A percentile compares a stretch with the other conserved stretches of the same genome.
Conservation (phyloP, 805 yeast genomes). For the Candida dajiaensis region DNA sequence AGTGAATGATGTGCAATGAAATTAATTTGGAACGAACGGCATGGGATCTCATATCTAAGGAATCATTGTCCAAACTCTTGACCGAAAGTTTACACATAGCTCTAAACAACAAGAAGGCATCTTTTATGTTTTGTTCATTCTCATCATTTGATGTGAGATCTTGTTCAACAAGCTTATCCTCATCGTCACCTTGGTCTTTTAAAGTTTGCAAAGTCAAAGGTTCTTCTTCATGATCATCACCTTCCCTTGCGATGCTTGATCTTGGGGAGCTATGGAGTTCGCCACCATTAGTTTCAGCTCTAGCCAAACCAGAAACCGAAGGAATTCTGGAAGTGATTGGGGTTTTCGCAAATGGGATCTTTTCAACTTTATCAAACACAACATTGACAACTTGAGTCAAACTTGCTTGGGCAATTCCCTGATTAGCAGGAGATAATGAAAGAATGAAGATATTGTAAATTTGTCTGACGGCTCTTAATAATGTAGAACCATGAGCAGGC, state of each 20-base stretch:
- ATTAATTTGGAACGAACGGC: conserved; percentile 87
- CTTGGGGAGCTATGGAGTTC: conserved; percentile 1
- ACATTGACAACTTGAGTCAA: conserved; percentile 85
- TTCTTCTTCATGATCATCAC: conserved; percentile 22
- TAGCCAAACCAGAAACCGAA: conserved; percentile 9
- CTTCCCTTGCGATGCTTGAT: not conserved
- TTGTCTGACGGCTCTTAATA: conserved; percentile 86
- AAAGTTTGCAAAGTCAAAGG: conserved; percentile 56
- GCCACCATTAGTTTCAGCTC: conserved; percentile 11
- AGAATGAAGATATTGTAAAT: conserved; percentile 88
- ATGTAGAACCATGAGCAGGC: conserved; percentile 85
- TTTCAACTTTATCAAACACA: conserved; percentile 69
- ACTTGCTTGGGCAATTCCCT: conserved; percentile 92
- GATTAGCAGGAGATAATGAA: conserved; percentile 76
- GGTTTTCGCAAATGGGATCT: conserved; percentile 17
- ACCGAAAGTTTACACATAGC: conserved; percentile 92
- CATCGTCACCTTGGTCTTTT: conserved; percentile 51
- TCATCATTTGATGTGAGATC: conserved; percentile 44
- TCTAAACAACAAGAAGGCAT: conserved; percentile 87
- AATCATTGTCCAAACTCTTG: conserved; percentile 71
- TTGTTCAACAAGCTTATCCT: conserved; percentile 46
- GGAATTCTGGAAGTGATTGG: conserved; percentile 3
- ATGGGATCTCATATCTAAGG: conserved; percentile 82
- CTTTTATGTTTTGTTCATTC: conserved; percentile 71
- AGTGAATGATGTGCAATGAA: conserved; percentile 82